phyloP scores from a whole-genome alignment of 2,329 filamentous ascomycete species.

The Saccharata proteae region DNA sequence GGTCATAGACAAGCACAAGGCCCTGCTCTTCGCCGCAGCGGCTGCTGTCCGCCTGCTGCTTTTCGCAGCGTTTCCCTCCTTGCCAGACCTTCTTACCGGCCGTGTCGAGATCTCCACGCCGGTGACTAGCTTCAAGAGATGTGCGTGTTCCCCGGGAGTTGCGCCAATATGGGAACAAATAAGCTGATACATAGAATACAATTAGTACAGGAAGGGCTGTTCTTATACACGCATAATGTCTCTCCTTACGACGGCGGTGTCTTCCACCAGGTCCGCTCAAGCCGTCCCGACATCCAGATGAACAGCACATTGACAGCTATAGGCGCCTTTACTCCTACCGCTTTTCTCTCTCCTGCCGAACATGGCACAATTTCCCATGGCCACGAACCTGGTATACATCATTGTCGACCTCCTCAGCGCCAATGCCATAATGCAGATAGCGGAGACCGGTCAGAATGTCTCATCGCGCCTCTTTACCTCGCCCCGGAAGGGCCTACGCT shows the following conservation, averaged over 20 bases:
- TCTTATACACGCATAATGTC: constrained; percentile 90
- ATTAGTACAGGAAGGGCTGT: constrained; percentile 96
- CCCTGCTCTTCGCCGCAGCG: constrained; percentile 61
- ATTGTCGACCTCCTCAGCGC: constrained; percentile 72
- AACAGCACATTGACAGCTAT: constrained; percentile 15
- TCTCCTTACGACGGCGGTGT: constrained; percentile 94
- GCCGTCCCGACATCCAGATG: neutral
- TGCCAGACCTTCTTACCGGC: constrained; percentile 75
- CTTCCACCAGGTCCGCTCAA: constrained; percentile 46
- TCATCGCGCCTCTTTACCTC: constrained; percentile 69
- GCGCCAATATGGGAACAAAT: neutral
- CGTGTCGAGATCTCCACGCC: constrained; percentile 95
- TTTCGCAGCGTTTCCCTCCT: constrained; percentile 66
- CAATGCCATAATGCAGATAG: constrained; percentile 64
- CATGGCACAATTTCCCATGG: constrained; percentile 51
- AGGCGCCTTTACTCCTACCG: constrained; percentile 81
- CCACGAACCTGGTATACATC: constrained; percentile 71
- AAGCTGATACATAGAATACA: constrained; percentile 4
- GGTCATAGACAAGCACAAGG: constrained; percentile 46
- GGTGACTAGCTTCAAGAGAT: constrained; percentile 93
- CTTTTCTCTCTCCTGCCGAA: constrained; percentile 82
- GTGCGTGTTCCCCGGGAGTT: constrained; percentile 54
- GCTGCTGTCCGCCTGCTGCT: constrained; percentile 68
- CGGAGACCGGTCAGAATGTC: constrained; percentile 66
- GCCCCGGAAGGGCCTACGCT: constrained; percentile 59